These are phyloP conservation scores for Hypoxylon perforatum DNA, from an alignment of 495 filamentous ascomycete genomes.

Conservation along the genomic window DNA sequence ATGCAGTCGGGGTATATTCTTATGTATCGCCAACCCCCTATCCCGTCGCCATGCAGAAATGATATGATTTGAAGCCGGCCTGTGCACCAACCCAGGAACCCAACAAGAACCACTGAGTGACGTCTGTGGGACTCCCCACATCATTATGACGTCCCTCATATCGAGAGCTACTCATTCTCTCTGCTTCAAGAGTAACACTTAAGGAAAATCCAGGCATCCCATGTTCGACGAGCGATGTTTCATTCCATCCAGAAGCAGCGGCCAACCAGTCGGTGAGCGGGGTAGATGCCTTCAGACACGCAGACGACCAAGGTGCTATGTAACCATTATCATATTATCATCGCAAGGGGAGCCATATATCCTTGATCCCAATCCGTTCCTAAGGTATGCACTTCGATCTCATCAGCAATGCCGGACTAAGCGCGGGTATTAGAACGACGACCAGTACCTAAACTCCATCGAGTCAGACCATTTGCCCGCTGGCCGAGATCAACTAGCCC, in stretches of 20 bases:
- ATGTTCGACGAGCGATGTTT: neutral
- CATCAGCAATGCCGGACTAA: slow-evolving; percentile 16
- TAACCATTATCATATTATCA: slow-evolving; percentile 7
- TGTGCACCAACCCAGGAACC: slow-evolving; percentile 21
- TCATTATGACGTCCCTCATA: slow-evolving; percentile 11
- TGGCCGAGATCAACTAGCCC: slow-evolving; percentile 15
- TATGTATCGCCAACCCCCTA: slow-evolving; percentile 32
- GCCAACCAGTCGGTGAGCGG: slow-evolving; percentile 16
- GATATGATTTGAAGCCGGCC: slow-evolving; percentile 30
- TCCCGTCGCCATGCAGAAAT: slow-evolving; percentile 16
- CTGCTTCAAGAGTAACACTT: slow-evolving; percentile 17
- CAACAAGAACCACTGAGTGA: slow-evolving; percentile 15
- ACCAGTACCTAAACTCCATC: slow-evolving; percentile 15
- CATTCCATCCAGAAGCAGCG: slow-evolving; percentile 1
- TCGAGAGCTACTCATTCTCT: slow-evolving; percentile 12
- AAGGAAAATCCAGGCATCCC: slow-evolving; percentile 5
- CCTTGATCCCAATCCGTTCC: neutral
- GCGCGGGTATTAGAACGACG: neutral
- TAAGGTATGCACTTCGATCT: slow-evolving; percentile 18
- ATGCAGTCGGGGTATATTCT: slow-evolving; percentile 38
- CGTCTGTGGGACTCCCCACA: slow-evolving; percentile 9
- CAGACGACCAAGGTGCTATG: neutral
- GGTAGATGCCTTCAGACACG: slow-evolving; percentile 12
- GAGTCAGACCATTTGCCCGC: slow-evolving; percentile 6
- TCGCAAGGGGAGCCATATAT: slow-evolving; percentile 2